A percentile compares a stretch with the other conserved stretches of the same genome.
Conservation (phyloP, 1,284 basidiomycete species). For the Boletellus sp. region DNA sequence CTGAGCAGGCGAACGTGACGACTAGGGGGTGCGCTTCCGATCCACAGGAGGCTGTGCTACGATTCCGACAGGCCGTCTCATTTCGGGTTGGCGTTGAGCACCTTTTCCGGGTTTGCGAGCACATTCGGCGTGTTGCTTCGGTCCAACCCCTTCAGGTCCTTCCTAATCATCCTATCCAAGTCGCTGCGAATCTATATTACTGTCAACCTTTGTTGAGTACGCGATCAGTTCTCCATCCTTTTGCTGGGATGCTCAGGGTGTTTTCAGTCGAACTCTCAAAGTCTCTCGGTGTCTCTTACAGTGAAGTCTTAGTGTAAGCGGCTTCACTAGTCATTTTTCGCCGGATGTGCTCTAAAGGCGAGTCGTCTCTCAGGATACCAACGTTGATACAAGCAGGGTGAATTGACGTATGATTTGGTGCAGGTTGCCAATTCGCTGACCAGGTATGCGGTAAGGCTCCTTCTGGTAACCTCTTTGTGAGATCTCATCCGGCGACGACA, state of each 20-base stretch:
- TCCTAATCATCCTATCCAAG: slow-evolving; percentile 28
- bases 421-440: neutral
- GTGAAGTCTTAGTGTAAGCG: slow-evolving; percentile 50
- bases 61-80: slow-evolving; percentile 49
- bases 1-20: too few relatives aligned
- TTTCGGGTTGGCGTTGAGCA: slow-evolving; percentile 60
- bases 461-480: slow-evolving; percentile 62
- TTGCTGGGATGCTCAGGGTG: neutral
- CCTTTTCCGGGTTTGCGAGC: slow-evolving; percentile 64
- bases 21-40: slow-evolving; percentile 52
- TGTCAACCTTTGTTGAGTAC: slow-evolving; percentile 68
- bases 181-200: slow-evolving; percentile 67
- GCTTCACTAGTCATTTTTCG: neutral
- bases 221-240: slow-evolving; percentile 14
- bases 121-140: slow-evolving; percentile 37
- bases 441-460: slow-evolving; percentile 56
- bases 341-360: neutral
- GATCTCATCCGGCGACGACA: slow-evolving; percentile 63
- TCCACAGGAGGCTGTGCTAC: slow-evolving; percentile 59
- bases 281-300: slow-evolving; percentile 54
- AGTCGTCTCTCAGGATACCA: slow-evolving; percentile 37
- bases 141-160: slow-evolving; percentile 33
- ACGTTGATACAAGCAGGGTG: slow-evolving; percentile 51
- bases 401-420: slow-evolving; percentile 1
- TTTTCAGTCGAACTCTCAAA: slow-evolving; percentile 49